These are phyloP conservation scores for Pythium pyrilobum DNA, from an alignment of 352 stramenopile species.

Conservation along the genomic window DNA sequence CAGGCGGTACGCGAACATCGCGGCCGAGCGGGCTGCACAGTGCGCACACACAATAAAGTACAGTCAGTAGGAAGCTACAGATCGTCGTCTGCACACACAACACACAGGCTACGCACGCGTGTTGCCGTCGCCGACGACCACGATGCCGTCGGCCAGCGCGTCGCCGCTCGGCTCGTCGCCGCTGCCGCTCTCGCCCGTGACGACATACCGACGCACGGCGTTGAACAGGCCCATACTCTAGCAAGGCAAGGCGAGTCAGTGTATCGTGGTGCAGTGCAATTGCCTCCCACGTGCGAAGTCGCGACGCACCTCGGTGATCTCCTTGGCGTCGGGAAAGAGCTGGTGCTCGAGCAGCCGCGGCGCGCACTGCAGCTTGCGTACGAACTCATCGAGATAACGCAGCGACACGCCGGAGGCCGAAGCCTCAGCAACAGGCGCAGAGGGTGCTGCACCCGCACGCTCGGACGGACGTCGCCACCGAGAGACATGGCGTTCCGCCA, in stretches of 20 bases:
- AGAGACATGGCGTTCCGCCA: constrained; percentile 29
- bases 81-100: neutral
- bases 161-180: neutral
- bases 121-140: constrained; percentile 76
- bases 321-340: constrained; percentile 78
- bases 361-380: constrained; percentile 72
- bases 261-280: neutral
- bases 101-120: constrained; percentile 37
- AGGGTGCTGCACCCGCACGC: neutral
- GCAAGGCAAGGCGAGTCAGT: too few relatives aligned
- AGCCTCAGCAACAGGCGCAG: neutral
- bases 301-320: constrained; percentile 66
- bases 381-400: constrained; percentile 83
- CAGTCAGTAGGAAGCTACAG: too few relatives aligned
- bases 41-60: constrained; percentile 4
- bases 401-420: constrained; percentile 36
- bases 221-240: constrained; percentile 86
- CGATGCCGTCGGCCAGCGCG: constrained; percentile 48
- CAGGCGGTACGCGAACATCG: constrained; percentile 71
- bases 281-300: neutral
- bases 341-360: constrained; percentile 59
- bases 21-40: constrained; percentile 57
- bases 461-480: constrained; percentile 23
- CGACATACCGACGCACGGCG: constrained; percentile 59
- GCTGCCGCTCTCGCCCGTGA: constrained; percentile 22